Evolutionary conservation across 2,329 filamentous ascomycete genomes (phyloP).

Genomic region (Aspergillus tanneri): DNA sequence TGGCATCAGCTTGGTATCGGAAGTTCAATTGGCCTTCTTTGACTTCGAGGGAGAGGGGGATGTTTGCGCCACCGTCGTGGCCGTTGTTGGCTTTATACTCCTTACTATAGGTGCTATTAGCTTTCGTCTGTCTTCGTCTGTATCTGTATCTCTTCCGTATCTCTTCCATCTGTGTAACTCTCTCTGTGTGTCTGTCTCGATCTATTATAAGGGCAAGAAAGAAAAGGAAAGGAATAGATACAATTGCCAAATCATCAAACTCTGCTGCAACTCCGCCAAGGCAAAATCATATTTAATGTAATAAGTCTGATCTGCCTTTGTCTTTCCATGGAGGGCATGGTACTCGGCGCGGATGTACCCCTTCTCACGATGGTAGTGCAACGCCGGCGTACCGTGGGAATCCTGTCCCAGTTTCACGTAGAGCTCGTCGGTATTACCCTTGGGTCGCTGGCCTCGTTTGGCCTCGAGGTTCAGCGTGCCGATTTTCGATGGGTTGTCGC

Average conservation of each 20-base stretch:
- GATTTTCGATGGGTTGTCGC: constrained; percentile 12
- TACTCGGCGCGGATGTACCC: constrained; percentile 19
- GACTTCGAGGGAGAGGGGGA: background rate
- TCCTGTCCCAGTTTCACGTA: constrained; percentile 19
- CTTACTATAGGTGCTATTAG: too few species aligned
- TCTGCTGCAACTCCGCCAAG: constrained; percentile 10
- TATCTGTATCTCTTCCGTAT: too few species aligned
- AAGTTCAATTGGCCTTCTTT: background rate
- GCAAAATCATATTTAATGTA: constrained; percentile 16
- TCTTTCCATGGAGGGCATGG: constrained; percentile 10
- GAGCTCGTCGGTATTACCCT: constrained; percentile 12
- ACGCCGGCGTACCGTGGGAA: constrained; percentile 11
- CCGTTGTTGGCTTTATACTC: constrained; percentile 9
- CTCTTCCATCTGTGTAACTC: too few species aligned
- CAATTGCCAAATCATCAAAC: constrained; percentile 18
- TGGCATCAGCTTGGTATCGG: background rate
- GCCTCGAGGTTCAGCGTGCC: constrained; percentile 15
- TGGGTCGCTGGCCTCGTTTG: constrained; percentile 1
- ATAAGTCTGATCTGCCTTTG: constrained; percentile 10
- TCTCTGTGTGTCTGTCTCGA: too few species aligned
- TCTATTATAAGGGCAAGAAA: too few species aligned
- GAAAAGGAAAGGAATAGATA: constrained; percentile 1
- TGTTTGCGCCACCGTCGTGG: constrained; percentile 5
- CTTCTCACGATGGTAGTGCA: constrained; percentile 16
- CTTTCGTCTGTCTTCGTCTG: too few species aligned